Evolutionary conservation across 177 flowering plant species (phyloP), one percentile per base, ranked within the genome.

Genomic region (Vitis hybrid): DNA sequence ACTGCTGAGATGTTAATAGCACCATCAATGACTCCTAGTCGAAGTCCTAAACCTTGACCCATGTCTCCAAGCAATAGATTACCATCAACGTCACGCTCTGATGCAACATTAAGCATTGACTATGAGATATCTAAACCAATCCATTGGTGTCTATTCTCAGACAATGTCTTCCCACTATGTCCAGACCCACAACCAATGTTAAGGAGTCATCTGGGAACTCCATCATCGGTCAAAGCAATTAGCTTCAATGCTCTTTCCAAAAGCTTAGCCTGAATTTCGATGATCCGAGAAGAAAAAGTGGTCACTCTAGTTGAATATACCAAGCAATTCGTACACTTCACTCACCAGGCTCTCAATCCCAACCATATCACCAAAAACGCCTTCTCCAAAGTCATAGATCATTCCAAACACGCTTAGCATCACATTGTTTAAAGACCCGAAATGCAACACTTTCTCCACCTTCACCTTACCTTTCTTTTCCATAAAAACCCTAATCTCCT

Each of bases 121-220:
- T 66, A 74, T 26, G 98, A 95, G 70, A 95, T 95, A 82, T 95
- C 99, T 61, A 95, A 77, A 65, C 99, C 99, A 77, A 93, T 89
- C 99, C 99, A 95, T 1, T 90, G 91, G 68, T 93, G 97, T 45
- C 97, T 96, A 74, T 73, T 80, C 73, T 93, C 97, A 22, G 98
- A 80, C 26, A 95, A 63, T 16, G 92, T 86, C 83, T 93, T 98
- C 61, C 99, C 97, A 73, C 98, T 93, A 52, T 93, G 89, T 64
- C 99, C 98, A 2, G 97, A 93, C 65, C 99, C 98, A 76, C 97
- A 95, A 93, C 98, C 98, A 75, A 93, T 93, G 75, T 95, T 97
- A 62, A 95, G 94, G 50, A 93, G 83, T 71, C 93, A 79, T 69
- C 91, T 84, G 12, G 98, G 96, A 20, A 89, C 81, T 5, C 84